Conservation (phyloP, 192 early-diverging fungal species). For the Linnemannia schmuckeri region DNA sequence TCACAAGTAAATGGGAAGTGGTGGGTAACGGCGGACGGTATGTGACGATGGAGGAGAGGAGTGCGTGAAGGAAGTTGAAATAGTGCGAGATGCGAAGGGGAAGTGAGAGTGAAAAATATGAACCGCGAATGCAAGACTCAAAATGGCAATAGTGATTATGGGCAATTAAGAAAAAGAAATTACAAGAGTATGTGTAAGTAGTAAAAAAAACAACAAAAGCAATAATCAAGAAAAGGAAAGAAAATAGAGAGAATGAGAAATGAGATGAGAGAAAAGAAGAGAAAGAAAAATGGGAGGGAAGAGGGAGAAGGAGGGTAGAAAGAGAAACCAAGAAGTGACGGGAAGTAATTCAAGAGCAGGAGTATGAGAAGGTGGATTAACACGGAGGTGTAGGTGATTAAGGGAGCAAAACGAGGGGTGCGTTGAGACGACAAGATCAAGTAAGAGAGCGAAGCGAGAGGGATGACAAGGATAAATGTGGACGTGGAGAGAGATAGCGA, state of each 20-base stretch:
- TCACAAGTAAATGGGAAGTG: not conserved
- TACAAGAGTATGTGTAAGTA: not conserved
- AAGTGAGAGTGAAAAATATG: not conserved
- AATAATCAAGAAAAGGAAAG: not conserved
- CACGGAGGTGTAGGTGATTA: not conserved
- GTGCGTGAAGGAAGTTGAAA: not conserved
- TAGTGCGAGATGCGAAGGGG: not conserved
- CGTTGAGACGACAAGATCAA: not conserved
- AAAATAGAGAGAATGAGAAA: not conserved
- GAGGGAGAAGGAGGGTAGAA: not conserved
- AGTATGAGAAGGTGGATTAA: not conserved
- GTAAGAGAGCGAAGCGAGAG: not conserved
- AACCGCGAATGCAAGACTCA: not conserved
- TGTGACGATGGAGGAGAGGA: not conserved
- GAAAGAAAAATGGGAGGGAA: not conserved
- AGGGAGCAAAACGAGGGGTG: conserved; percentile 3
- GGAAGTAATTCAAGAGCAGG: not conserved
- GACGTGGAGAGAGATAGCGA: not conserved
- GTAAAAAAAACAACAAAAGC: not conserved
- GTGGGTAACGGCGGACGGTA: no score
- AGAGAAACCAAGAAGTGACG: not conserved
- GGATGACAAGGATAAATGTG: not conserved
- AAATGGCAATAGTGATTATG: not conserved
- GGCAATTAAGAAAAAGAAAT: not conserved
- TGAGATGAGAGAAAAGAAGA: not conserved